Base-by-base conservation (phyloP, 139 green algal genomes). In the Chlamydomonas sp. region DNA sequence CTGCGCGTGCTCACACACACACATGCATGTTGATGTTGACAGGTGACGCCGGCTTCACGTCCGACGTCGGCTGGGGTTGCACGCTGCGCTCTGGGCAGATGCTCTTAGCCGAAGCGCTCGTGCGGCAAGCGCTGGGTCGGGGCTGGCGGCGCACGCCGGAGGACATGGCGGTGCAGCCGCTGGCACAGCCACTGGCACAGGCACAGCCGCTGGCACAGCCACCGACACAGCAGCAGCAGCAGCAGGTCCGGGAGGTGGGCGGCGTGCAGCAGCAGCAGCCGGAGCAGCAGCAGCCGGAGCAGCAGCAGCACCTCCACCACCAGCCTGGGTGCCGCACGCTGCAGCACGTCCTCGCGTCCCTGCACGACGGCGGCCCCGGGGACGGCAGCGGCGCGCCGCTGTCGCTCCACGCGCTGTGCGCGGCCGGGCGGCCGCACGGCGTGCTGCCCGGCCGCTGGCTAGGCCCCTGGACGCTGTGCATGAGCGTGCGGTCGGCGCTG, bases 81-180 rank as follows among this genome's bases (percentile, higher is more conserved):
- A 98, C 95, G 8, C 73, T 98, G 30, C 84, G 92, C 58, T 94
- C 82, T 58, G 92, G 88, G 0, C 92, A 98, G 77, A 98, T 98
- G 92, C 75, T 98, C 6, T 71, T 97, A 29, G 91, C 88, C 2
- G 83, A 96, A 81, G 29, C 59, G 8, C 59, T 66, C 5, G 39
- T 33, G 31, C 59, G 59, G 8, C 59, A 66, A 4, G 6, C 43
- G 10, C 59, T 66, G 10, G 59, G 59, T 36, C 59, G 59, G 26
- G 59, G 43, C 16, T 66, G 59, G 59, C 59, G 59, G 6, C 59
- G 59, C 5, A 20, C 6, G 39, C 26, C 8, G 26, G 33, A 66
- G 20, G 59, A 33, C n/a, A n/a, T n/a, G n/a, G n/a, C n/a, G n/a
- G n/a, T n/a, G n/a, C n/a, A n/a, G n/a, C n/a, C n/a, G n/a, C n/a